Conservation (phyloP, 2,329 filamentous ascomycete genomes). For the Aureobasidium sp. region DNA sequence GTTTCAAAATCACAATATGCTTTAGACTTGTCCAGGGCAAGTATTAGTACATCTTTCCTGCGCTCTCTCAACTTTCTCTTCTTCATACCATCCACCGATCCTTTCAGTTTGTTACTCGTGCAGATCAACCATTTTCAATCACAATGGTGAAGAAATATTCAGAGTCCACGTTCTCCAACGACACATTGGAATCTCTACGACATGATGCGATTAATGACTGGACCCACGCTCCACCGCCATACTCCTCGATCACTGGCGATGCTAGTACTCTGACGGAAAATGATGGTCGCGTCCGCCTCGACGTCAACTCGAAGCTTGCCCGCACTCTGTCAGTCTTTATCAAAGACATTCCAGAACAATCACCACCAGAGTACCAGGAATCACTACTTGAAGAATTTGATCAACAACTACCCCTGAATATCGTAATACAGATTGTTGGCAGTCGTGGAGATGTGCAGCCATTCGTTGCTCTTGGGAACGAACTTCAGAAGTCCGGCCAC, state of each 20-base stretch:
- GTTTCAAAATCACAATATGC: no score
- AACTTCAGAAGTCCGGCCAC: conserved; percentile 53
- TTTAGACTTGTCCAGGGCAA: no score
- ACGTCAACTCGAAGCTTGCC: conserved; percentile 10
- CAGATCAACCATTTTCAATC: no score
- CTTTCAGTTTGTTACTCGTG: no score
- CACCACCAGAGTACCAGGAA: neutral
- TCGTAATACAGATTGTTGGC: conserved; percentile 55
- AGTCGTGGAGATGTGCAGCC: conserved; percentile 57
- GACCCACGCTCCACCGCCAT: neutral
- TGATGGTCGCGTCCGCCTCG: conserved; percentile 5
- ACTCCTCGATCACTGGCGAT: neutral
- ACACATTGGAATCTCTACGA: neutral
- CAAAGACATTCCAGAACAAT: neutral
- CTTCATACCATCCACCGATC: no score
- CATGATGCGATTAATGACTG: neutral
- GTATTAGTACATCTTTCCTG: no score
- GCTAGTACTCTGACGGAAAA: neutral
- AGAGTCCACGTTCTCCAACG: neutral
- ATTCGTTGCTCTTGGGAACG: conserved; percentile 55
- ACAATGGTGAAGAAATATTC: neutral
- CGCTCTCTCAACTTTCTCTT: no score
- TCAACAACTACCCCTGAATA: conserved; percentile 42
- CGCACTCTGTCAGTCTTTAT: conserved; percentile 2
- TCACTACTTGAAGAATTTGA: conserved; percentile 27